These are phyloP conservation scores for Suillus cothurnatus DNA, from an alignment of 768 basidiomycete genomes.

Conservation along the genomic window DNA sequence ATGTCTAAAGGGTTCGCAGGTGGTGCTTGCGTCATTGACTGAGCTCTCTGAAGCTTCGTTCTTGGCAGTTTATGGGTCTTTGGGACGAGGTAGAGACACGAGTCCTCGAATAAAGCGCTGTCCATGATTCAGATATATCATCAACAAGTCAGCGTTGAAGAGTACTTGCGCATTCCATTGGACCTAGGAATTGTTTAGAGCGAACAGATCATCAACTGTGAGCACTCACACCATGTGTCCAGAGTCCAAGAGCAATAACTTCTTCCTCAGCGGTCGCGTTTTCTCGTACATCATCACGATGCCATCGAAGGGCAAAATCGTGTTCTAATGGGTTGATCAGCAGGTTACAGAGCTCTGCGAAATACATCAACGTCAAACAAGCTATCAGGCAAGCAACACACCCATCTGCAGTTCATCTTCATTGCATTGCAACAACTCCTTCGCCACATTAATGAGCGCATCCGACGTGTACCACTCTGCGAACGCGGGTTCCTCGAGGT, in stretches of 20 bases:
- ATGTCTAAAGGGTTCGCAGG: slow-evolving; percentile 64
- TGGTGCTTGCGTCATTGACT: slow-evolving; percentile 51
- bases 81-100: slow-evolving; percentile 73
- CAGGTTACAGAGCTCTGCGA: slow-evolving; percentile 71
- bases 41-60: slow-evolving; percentile 56
- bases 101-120: slow-evolving; percentile 69
- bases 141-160: not conserved
- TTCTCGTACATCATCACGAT: slow-evolving; percentile 73
- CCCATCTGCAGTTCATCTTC: slow-evolving; percentile 73
- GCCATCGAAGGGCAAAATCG: slow-evolving; percentile 77
- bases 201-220: not conserved
- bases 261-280: slow-evolving; percentile 64
- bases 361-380: slow-evolving; percentile 1
- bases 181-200: slow-evolving; percentile 41
- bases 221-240: slow-evolving; percentile 65
- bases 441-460: slow-evolving; percentile 44
- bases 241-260: slow-evolving; percentile 50
- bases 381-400: slow-evolving; percentile 31
- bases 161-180: slow-evolving; percentile 79
- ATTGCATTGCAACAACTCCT: slow-evolving; percentile 55
- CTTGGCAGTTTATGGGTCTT: slow-evolving; percentile 62
- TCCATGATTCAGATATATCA: not conserved
- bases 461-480: slow-evolving; percentile 68
- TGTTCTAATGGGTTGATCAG: slow-evolving; percentile 68
- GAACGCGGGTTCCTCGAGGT: slow-evolving; percentile 59